Evolutionary conservation across 148 eudicot species (phyloP), one percentile per base, ranked within the genome.

Genomic region (Cornus kousa): DNA sequence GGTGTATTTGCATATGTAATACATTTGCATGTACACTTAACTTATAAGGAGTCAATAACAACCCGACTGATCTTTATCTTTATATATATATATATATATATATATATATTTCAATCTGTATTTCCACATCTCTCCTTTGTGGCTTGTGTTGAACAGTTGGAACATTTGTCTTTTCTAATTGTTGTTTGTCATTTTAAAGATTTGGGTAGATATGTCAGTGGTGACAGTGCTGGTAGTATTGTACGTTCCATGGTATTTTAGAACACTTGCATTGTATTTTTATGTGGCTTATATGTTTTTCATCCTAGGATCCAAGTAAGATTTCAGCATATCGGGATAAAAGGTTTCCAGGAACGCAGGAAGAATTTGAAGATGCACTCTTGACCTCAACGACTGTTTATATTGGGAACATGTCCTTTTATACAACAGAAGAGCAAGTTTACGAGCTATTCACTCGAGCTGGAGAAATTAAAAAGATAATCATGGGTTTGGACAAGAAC

Each of bases 401-500:
- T 78, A 77, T 95, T 67, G 98, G 97, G 79, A 95, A 95, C 78
- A 91, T 95, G 98, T 95, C 98, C 70, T 95, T 95, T 82, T 95
- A 95, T 74, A 93, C 99, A 12, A 95, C 99, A 9, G 99, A 95
- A 78, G 99, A 95, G 87, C 97, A 95, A 86, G 93, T 92, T 68
- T 93, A 91, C 72, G 99, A 95, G 92, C 84, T 95, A 39, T 93
- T 95, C 81, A 86, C 97, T 79, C 87, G 97, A 28, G 97, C 93
- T 71, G 99, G 99, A 71, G 99, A 95, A 84, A 80, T 95, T 35
- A 95, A 95, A 74, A 95, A 93, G 91, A 93, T 95, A 17, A 88
- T 86, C 80, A 93, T 95, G 99, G 99, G 99, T 74, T 80, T 95
- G 88, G 99, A 95, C 80, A 95, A 95, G 89, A 95, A 95, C 85